phyloP scores from a whole-genome alignment of 1,284 basidiomycete species.

The Moniliella sp. region DNA sequence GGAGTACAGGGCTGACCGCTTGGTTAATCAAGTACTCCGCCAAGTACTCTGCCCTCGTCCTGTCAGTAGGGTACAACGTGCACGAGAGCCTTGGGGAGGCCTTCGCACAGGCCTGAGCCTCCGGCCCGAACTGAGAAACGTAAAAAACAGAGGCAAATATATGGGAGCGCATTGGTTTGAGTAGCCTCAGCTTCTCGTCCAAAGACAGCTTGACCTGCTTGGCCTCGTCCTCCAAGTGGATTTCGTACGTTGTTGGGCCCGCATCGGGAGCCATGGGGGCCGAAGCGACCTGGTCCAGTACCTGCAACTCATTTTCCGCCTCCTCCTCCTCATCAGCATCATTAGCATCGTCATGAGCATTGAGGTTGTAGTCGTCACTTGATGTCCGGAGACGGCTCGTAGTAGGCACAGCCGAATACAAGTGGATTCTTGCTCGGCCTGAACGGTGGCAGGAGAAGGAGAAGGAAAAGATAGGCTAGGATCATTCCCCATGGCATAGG shows the following conservation, averaged over 20 bases:
- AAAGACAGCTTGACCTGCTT: slow-evolving; percentile 7
- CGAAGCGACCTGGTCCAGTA: too few relatives aligned
- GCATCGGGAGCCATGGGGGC: too few relatives aligned
- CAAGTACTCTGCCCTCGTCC: too few relatives aligned
- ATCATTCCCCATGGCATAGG: slow-evolving; percentile 20
- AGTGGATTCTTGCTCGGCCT: background rate
- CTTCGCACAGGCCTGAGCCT: too few relatives aligned
- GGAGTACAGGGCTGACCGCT: slow-evolving; percentile 38
- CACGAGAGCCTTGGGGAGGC: too few relatives aligned
- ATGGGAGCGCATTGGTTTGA: slow-evolving; percentile 21
- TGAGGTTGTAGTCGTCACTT: background rate
- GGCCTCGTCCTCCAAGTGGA: too few relatives aligned
- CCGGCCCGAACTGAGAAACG: too few relatives aligned
- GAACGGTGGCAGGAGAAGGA: slow-evolving; percentile 7
- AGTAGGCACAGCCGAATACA: slow-evolving; percentile 3
- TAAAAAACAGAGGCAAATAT: slow-evolving; percentile 24
- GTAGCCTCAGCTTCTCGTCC: slow-evolving; percentile 19
- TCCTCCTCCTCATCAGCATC: slow-evolving; percentile 1
- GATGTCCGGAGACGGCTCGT: background rate
- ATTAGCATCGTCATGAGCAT: too few relatives aligned
- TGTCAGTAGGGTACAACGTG: too few relatives aligned
- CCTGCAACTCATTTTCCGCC: background rate
- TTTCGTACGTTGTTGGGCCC: background rate
- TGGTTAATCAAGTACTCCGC: slow-evolving; percentile 33
- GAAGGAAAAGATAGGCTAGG: slow-evolving; percentile 10